Evolutionary conservation across 116 monocot species (phyloP).

Genomic region (Zostera marina): DNA sequence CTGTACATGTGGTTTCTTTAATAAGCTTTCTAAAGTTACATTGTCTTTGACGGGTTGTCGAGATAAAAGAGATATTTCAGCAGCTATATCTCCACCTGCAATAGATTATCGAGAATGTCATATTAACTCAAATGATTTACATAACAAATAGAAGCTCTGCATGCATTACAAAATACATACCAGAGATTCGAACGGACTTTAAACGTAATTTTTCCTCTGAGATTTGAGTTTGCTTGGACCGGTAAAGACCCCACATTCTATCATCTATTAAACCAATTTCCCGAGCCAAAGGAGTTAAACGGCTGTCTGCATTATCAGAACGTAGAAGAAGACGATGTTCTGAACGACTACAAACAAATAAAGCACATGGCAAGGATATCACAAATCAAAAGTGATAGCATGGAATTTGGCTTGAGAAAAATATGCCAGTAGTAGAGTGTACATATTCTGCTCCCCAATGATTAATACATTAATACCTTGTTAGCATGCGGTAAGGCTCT

Average conservation of each 20-base stretch:
- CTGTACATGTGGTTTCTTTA: slow-evolving; percentile 90
- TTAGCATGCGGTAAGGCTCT: slow-evolving; percentile 91
- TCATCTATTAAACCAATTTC: slow-evolving; percentile 97
- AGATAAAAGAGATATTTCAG: slow-evolving; percentile 57
- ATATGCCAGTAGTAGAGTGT: background rate
- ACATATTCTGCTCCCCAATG: background rate
- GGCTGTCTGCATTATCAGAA: slow-evolving; percentile 93
- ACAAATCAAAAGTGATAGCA: background rate
- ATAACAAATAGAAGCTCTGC: background rate
- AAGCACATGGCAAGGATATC: background rate
- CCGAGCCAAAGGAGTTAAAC: slow-evolving; percentile 83
- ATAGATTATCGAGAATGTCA: background rate
- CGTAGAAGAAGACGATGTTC: slow-evolving; percentile 89
- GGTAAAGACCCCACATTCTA: slow-evolving; percentile 74
- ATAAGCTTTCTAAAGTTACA: slow-evolving; percentile 53
- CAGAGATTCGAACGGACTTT: slow-evolving; percentile 57
- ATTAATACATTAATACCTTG: slow-evolving; percentile 40
- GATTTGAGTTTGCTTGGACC: slow-evolving; percentile 67
- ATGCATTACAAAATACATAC: slow-evolving; percentile 11
- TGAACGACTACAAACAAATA: slow-evolving; percentile 43
- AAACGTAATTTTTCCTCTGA: slow-evolving; percentile 71
- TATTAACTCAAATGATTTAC: background rate
- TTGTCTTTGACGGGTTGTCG: slow-evolving; percentile 70
- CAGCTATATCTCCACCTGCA: slow-evolving; percentile 59
- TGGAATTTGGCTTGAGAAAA: background rate